Conservation (phyloP, 2,329 filamentous ascomycete species). For the Leptosphaerulina australis region DNA sequence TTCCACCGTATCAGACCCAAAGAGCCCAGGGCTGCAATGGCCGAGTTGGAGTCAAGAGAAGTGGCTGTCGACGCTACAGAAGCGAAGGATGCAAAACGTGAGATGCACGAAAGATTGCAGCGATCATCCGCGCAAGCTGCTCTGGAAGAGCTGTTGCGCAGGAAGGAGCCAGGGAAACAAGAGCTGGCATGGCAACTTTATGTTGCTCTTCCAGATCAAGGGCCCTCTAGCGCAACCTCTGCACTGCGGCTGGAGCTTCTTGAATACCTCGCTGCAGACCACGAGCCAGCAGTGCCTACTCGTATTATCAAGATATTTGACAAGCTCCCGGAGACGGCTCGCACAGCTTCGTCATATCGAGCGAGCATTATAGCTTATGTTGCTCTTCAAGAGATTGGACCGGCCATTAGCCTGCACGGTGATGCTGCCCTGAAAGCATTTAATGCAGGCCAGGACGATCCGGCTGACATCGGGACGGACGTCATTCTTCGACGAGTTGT, state of each 20-base stretch:
- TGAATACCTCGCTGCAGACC: slow-evolving; percentile 34
- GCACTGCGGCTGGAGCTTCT: slow-evolving; percentile 33
- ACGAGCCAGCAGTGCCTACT: slow-evolving; percentile 46
- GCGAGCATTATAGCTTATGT: slow-evolving; percentile 54
- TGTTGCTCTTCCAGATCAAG: slow-evolving; percentile 27
- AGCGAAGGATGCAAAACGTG: slow-evolving; percentile 22
- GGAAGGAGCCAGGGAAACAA: slow-evolving; percentile 26
- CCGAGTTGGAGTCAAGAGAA: slow-evolving; percentile 1
- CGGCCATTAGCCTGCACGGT: slow-evolving; percentile 49
- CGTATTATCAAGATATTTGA: slow-evolving; percentile 56
- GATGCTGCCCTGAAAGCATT: background rate
- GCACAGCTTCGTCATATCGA: slow-evolving; percentile 53
- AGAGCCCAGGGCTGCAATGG: background rate
- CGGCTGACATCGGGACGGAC: slow-evolving; percentile 35
- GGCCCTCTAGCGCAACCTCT: slow-evolving; percentile 2
- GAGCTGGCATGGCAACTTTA: slow-evolving; percentile 50
- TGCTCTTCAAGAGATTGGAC: slow-evolving; percentile 46
- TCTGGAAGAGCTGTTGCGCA: slow-evolving; percentile 27
- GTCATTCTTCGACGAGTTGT: slow-evolving; percentile 40
- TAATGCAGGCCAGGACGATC: slow-evolving; percentile 4
- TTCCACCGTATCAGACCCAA: background rate
- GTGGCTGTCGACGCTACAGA: slow-evolving; percentile 17
- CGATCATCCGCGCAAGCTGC: slow-evolving; percentile 25
- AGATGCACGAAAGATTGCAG: slow-evolving; percentile 28
- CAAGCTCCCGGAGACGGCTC: slow-evolving; percentile 44